Evolutionary conservation across 1,284 basidiomycete species (phyloP), one percentile per base, ranked within the genome.

Genomic region (Cystobasidiaceae sp.): DNA sequence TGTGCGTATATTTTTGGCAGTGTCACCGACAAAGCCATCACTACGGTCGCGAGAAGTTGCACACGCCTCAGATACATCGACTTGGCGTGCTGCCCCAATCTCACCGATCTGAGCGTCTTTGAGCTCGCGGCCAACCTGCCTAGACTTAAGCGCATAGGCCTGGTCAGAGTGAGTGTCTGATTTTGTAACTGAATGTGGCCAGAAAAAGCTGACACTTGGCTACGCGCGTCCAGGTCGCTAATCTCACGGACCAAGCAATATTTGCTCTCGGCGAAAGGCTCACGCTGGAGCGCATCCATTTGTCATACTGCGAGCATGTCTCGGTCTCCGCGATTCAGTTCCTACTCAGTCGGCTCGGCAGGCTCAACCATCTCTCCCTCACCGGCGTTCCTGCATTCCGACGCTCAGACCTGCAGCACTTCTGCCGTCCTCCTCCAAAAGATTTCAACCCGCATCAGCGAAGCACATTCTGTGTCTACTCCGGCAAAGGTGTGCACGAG

Each of bases 231-330:
- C n/a, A 70, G 88, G 92, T 94, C 52, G 84, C 81, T 72, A 91
- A 93, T 72, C 80, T 99, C 58, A 98, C 96, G 2, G 94, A 98
- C 74, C 86, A 91, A 72, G 91, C 91, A 1, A 87, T 98, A 28
- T 90, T 89, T 73, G 83, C 91, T 0, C 82, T 99, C 8, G 90
- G 86, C 3, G 79, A 80, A 45, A 77, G 81, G 7, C 90, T 90
- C 1, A 75, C 73, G 30, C 82, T 98, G 23, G 96, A 99, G 75
- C 86, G 96, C 34, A 91, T 99, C 32, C 96, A 99, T 76, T 81
- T 99, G 25, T 96, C 92, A 1, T 98, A 97, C 76, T 99, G 96
- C 78, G 91, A 97, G 74, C 90, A 96, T 72, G 88, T 99, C 67
- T 86, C 88, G 4, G 89, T 97, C 68, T 84, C 87, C 76, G 93